These are phyloP conservation scores for Aciculoconidium aculeatum DNA, from an alignment of 805 yeast genomes.

Conservation along the genomic window DNA sequence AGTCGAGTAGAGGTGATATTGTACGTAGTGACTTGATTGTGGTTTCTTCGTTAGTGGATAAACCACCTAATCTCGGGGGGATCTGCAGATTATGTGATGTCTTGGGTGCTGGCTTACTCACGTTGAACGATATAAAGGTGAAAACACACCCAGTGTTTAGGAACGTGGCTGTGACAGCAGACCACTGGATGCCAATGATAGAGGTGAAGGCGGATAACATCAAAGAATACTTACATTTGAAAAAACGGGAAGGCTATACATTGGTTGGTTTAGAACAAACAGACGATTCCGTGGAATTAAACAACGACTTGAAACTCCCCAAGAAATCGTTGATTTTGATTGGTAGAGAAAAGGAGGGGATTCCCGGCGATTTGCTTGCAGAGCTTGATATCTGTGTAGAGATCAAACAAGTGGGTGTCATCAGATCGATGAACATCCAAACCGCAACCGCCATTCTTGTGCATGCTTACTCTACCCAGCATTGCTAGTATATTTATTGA, in stretches of 20 bases:
- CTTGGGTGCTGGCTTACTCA: conserved; percentile 78
- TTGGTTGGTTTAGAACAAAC: conserved; percentile 91
- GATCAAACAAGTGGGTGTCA: conserved; percentile 86
- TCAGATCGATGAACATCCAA: conserved; percentile 94
- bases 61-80: conserved; percentile 90
- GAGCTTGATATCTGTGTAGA: conserved; percentile 85
- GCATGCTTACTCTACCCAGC: conserved; percentile 77
- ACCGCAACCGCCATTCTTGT: conserved; percentile 94
- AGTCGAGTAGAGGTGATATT: conserved; percentile 39
- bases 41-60: conserved; percentile 87
- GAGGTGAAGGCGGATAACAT: conserved; percentile 63
- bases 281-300: conserved; percentile 73
- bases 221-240: conserved; percentile 47
- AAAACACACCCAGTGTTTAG: conserved; percentile 65
- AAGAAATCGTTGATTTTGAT: conserved; percentile 68
- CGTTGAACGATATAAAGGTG: conserved; percentile 66
- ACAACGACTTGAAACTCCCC: conserved; percentile 65
- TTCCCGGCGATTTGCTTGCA: conserved; percentile 77
- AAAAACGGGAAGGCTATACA: conserved; percentile 74
- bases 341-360: conserved; percentile 88
- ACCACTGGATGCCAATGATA: conserved; percentile 88
- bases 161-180: conserved; percentile 91
- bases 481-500: conserved; percentile 34
- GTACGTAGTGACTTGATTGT: conserved; percentile 80
- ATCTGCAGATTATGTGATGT: conserved; percentile 91